These are phyloP conservation scores for Cardiosporidium cionae DNA, from an alignment of 169 alveolate genomes.

Conservation along the genomic window DNA sequence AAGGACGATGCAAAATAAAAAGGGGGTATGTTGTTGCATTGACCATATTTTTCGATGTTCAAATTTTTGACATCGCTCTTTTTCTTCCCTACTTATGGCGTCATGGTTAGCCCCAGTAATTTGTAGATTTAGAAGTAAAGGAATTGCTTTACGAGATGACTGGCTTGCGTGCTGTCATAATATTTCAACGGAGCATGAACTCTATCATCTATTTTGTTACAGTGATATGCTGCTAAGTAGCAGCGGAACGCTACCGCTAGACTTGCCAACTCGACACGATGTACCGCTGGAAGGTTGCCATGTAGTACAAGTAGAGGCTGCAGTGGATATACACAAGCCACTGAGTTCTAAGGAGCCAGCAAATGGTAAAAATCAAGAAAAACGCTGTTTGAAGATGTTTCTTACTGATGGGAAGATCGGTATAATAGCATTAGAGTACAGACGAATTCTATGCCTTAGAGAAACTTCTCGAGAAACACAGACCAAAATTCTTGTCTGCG, in stretches of 20 bases:
- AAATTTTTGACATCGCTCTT: too few relatives aligned
- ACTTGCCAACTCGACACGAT: background rate
- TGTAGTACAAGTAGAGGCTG: background rate
- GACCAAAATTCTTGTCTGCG: background rate
- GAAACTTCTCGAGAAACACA: background rate
- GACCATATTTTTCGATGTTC: too few relatives aligned
- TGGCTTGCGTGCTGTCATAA: background rate
- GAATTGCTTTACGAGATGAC: background rate
- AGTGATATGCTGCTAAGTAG: background rate
- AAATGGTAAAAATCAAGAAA: background rate
- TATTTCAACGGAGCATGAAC: background rate
- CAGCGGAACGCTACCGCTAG: background rate
- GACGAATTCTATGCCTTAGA: background rate
- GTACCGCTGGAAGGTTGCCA: background rate
- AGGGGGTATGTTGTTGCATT: too few relatives aligned
- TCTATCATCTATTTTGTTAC: background rate
- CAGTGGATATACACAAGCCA: background rate
- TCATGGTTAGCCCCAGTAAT: too few relatives aligned
- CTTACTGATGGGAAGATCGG: background rate
- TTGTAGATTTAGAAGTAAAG: too few relatives aligned
- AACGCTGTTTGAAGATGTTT: background rate
- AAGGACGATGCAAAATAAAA: too few relatives aligned
- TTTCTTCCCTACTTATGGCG: too few relatives aligned
- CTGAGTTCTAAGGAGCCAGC: background rate
- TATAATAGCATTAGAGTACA: background rate